Percentiles rank a stretch among this genome's conserved stretches.
Evolutionary conservation across 176 grass and related monocot genomes (phyloP).

Genomic region (Cenchrus fungigraminus): DNA sequence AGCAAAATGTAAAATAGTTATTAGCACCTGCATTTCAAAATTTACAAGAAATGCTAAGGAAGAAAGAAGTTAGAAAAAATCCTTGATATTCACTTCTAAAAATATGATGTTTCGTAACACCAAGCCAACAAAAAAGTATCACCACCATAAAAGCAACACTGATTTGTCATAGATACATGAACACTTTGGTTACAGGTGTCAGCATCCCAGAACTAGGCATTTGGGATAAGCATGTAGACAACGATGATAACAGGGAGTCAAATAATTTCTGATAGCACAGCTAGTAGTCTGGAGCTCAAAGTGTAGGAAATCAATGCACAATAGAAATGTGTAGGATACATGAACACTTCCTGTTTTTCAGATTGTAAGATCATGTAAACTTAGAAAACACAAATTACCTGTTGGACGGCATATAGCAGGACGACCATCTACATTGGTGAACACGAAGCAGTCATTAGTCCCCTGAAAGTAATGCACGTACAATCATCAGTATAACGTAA

Average conservation of each 20-base stretch:
- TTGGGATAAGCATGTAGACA: background rate
- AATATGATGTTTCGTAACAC: constrained; percentile 24
- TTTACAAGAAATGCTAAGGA: background rate
- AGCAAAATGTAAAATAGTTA: constrained; percentile 89
- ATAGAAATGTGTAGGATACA: background rate
- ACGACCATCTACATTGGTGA: constrained; percentile 69
- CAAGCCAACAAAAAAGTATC: background rate
- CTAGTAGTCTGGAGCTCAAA: background rate
- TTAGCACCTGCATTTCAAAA: constrained; percentile 77
- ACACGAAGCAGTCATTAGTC: constrained; percentile 83
- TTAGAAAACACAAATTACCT: constrained; percentile 52
- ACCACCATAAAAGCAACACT: background rate
- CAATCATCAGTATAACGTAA: constrained; percentile 5
- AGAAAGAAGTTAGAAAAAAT: constrained; percentile 21
- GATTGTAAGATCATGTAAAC: constrained; percentile 9
- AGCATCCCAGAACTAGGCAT: background rate
- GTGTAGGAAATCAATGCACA: background rate
- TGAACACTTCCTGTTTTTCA: background rate
- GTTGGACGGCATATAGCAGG: constrained; percentile 90
- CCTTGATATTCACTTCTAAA: constrained; percentile 27
- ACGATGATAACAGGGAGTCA: background rate
- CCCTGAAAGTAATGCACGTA: constrained; percentile 60
- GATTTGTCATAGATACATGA: background rate
- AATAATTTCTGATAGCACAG: background rate
- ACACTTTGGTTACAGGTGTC: constrained; percentile 5